Conservation (phyloP, 306 rosid genomes). For the Inga leiocalycina region DNA sequence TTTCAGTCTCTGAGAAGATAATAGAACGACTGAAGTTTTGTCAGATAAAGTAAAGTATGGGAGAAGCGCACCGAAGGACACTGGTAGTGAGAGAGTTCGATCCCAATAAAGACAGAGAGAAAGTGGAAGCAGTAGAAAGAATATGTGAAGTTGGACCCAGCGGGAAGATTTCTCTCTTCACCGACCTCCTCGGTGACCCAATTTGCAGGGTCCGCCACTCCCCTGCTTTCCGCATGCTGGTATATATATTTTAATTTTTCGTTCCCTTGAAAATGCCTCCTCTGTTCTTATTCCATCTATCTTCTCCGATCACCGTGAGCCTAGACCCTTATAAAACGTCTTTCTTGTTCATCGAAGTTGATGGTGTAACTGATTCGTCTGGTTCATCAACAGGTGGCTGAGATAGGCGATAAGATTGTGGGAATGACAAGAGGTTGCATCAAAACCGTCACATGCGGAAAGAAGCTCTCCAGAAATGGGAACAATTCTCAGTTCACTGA, state of each 20-base stretch:
- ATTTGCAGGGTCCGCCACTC: constrained; percentile 97
- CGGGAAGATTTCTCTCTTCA: constrained; percentile 73
- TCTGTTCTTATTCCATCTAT: neutral
- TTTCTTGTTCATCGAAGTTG: neutral
- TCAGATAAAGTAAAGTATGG: constrained; percentile 26
- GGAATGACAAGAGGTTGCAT: constrained; percentile 94
- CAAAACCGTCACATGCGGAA: constrained; percentile 94
- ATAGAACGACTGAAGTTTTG: neutral
- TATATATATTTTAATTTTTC: constrained; percentile 22
- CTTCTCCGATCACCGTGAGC: neutral
- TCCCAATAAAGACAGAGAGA: constrained; percentile 42
- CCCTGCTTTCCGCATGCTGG: constrained; percentile 92
- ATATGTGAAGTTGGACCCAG: constrained; percentile 84
- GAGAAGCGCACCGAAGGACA: neutral
- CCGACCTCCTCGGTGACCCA: constrained; percentile 90
- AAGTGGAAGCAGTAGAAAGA: constrained; percentile 73
- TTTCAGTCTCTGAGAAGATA: neutral
- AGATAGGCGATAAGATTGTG: constrained; percentile 61
- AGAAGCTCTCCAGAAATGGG: constrained; percentile 48
- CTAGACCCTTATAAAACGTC: neutral
- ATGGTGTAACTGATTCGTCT: neutral
- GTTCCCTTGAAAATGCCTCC: neutral
- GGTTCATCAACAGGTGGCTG: constrained; percentile 64
- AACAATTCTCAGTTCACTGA: constrained; percentile 32
- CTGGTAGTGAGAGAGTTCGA: constrained; percentile 61